Base-by-base conservation (phyloP, 106 monocot genomes). In the Platanthera guangdongensis region DNA sequence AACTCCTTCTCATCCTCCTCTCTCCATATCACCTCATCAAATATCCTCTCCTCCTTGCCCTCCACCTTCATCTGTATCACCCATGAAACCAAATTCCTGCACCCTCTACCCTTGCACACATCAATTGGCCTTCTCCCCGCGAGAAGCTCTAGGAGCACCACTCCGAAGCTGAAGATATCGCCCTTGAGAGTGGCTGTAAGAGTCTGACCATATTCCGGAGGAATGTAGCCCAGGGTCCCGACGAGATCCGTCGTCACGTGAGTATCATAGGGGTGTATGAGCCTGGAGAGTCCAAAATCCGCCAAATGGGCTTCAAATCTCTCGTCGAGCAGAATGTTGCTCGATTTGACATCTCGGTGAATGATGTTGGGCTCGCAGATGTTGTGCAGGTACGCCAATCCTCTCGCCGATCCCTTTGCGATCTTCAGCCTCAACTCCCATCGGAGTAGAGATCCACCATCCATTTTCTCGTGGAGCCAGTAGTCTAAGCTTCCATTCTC, bases 251-350 rank as follows among this genome's bases (percentile, higher is more conserved):
- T 90, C 3, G 90, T 87, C 0, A 90, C 90, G 73, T 90, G 90
- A 60, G 90, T 90, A 7, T 87, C 83, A 21, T 85, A 88, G 0
- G 90, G 85, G 50, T 47, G 78, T 9, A 90, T 90, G 3, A 90
- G 83, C 52, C 90, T 87, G 11, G 90, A 78, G 9, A 90, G 81
- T 5, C 90, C 90, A 47, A 90, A 90, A 83, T 90, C 90, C 0
- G 90, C 87, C 54, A 90, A 70, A 78, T 85, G 87, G 0, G 90
- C 85, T 62, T 87, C 87, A 15, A 90, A 90, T 48, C 50, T 85
- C 59, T 90, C 90, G 59, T 90, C 85, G 28, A 90, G 80, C 14
- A 90, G 81, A 78, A 90, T 90, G 77, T 90, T 90, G 87, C 90
- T 90, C 0, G 90, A 87, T 50, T 90, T 90, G 10, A 90, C 83